Evolutionary conservation across 441 rosid species (phyloP).

Genomic region (Adansonia rubrostipa): DNA sequence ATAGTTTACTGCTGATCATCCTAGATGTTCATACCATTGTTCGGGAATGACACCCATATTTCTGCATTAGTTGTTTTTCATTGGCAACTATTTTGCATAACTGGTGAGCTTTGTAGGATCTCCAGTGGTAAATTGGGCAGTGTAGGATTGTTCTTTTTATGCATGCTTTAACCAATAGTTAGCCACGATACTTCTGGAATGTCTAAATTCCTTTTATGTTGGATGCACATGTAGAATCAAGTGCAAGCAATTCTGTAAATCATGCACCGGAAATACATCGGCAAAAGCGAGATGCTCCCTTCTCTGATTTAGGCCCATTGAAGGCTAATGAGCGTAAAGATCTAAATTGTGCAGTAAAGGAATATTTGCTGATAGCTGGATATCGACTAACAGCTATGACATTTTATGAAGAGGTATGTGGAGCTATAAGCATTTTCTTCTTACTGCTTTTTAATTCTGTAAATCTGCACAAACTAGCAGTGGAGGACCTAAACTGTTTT

Average conservation of each 20-base stretch:
- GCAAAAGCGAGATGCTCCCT: slow-evolving; percentile 60
- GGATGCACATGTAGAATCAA: slow-evolving; percentile 54
- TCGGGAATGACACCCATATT: not conserved
- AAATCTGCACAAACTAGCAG: slow-evolving; percentile 4
- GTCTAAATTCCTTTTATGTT: slow-evolving; percentile 27
- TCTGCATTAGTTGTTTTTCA: not conserved
- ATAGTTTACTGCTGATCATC: not conserved
- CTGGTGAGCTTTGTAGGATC: slow-evolving; percentile 8
- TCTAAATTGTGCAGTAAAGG: slow-evolving; percentile 93
- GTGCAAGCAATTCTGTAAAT: slow-evolving; percentile 42
- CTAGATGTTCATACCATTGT: slow-evolving; percentile 10
- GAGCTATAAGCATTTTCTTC: slow-evolving; percentile 13
- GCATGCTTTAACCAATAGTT: slow-evolving; percentile 16
- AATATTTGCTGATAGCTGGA: slow-evolving; percentile 91
- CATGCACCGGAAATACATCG: slow-evolving; percentile 56
- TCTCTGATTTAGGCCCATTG: slow-evolving; percentile 81
- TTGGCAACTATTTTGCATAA: slow-evolving; percentile 1
- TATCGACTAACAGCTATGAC: slow-evolving; percentile 98
- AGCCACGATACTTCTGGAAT: slow-evolving; percentile 14
- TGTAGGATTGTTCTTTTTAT: slow-evolving; percentile 9
- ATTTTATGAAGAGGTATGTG: slow-evolving; percentile 87
- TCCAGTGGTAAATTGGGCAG: not conserved
- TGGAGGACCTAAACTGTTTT: not conserved
- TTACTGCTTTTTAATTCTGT: not conserved
- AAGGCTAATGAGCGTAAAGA: slow-evolving; percentile 82